Evolutionary conservation across 1,139 yeast species (phyloP).

Genomic region (Hyphopichia buzzinii): DNA sequence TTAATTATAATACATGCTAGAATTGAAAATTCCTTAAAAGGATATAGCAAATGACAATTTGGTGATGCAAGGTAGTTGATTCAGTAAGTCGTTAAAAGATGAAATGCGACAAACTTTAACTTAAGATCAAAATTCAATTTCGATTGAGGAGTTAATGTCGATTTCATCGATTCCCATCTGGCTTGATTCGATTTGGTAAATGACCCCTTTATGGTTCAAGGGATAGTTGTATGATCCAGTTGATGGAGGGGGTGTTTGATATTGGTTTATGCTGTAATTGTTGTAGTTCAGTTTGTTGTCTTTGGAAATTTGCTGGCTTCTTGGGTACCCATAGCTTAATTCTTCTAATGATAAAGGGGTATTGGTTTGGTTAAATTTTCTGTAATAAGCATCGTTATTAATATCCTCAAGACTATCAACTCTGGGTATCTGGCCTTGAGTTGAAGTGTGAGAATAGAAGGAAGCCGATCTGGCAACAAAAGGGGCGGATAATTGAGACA

Average conservation of each 20-base stretch:
- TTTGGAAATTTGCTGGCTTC: no score
- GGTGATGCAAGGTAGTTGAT: no score
- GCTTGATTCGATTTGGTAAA: no score
- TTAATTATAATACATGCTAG: no score
- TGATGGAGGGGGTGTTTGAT: background rate
- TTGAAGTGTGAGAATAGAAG: no score
- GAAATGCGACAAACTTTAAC: no score
- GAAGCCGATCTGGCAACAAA: background rate
- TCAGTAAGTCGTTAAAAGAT: no score
- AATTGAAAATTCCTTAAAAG: no score
- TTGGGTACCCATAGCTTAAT: background rate
- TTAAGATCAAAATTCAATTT: background rate
- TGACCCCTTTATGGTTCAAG: background rate
- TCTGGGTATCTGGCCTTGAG: background rate
- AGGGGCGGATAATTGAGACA: background rate
- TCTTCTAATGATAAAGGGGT: background rate
- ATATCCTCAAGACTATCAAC: background rate
- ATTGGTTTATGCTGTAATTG: background rate
- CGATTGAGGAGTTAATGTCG: background rate
- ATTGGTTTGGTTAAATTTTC: background rate
- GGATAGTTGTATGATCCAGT: background rate
- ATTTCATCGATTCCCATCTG: background rate
- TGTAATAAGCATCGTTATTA: background rate
- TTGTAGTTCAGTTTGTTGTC: no score
- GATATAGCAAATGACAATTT: no score